Base-by-base conservation (phyloP, 1,284 basidiomycete genomes). In the Heliocybe sulcata region DNA sequence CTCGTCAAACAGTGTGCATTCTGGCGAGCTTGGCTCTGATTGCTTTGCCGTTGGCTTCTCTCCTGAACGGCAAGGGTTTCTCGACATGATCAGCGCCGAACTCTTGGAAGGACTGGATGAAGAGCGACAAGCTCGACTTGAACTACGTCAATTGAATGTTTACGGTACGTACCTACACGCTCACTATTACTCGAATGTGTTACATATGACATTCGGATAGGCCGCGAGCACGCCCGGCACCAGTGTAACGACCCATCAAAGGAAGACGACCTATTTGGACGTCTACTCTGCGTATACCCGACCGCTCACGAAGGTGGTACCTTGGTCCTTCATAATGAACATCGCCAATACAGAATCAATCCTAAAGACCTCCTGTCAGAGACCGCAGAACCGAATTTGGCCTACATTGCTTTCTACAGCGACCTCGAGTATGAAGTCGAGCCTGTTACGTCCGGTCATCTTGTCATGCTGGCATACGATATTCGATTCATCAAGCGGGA, bases 351-450 rank as follows among this genome's bases (percentile, higher is more conserved):
- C 27, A 51, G 29, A 2, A 56, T 56, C 49, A 55, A 59, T 25
- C 45, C 55, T 19, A 55, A 45, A 22, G 2, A 51, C 1, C 33
- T 16, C 3, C 22, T 60, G 20, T 23, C 20, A 8, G 27, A 4
- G 6, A 26, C 22, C 25, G 1, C 16, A 9, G n/a, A 16, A 48
- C 61, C 60, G 2, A 60, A 59, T 1, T 57, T 73, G 35, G 69
- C 66, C 1, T 76, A 69, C 55, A 61, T 66, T 51, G 69, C 69
- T 0, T 72, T 77, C 59, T 76, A 65, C 64, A 69, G 72, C 54
- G 73, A 77, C 61, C 68, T 75, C 54, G 72, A 74, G 56, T 73
- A 78, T 58, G 75, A 77, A 57, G 73, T 80, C 16, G 45, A 63
- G 1, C 67, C 65, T 0, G 74, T 80, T 2, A 62, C 55, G 1